Percentiles rank a stretch among this genome's conserved stretches.
Conservation (phyloP, 257 asterid genomes). For the Asclepias syriaca region DNA sequence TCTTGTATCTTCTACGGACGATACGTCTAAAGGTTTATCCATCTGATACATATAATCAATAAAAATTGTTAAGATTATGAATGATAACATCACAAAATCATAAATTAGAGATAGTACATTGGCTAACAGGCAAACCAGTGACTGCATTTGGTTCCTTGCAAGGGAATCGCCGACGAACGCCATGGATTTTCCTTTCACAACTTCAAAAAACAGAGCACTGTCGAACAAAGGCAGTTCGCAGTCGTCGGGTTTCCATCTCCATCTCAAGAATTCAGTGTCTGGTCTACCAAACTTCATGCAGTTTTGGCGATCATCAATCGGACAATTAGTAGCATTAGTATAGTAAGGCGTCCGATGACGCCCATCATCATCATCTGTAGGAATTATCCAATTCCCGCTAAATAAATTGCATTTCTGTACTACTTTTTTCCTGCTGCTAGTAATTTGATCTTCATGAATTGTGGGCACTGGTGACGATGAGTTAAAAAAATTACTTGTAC, state of each 20-base stretch:
- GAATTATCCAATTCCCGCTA: slow-evolving; percentile 28
- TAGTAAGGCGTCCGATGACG: not conserved
- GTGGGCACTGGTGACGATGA: not conserved
- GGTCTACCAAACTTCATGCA: slow-evolving; percentile 32
- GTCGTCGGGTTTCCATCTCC: slow-evolving; percentile 29
- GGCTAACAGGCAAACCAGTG: slow-evolving; percentile 29
- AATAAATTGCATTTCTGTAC: slow-evolving; percentile 19
- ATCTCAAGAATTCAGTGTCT: slow-evolving; percentile 23
- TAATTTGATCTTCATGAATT: too few relatives aligned
- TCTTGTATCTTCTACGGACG: slow-evolving; percentile 33
- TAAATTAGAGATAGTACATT: slow-evolving; percentile 7
- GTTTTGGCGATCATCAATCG: slow-evolving; percentile 28
- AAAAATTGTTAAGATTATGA: too few relatives aligned
- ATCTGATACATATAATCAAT: slow-evolving; percentile 23
- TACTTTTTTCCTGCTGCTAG: not conserved
- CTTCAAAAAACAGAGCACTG: slow-evolving; percentile 22
- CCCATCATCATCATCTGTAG: slow-evolving; percentile 11
- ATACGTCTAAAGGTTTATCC: slow-evolving; percentile 48
- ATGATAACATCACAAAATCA: too few relatives aligned
- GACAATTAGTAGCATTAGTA: slow-evolving; percentile 22
- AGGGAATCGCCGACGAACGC: slow-evolving; percentile 34
- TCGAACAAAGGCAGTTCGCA: slow-evolving; percentile 25
- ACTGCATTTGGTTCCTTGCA: slow-evolving; percentile 35
- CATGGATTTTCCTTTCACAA: slow-evolving; percentile 29
- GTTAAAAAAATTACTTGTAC: not conserved